phyloP scores from a whole-genome alignment of 495 filamentous ascomycete species.

The Lasiosphaeria hispida region DNA sequence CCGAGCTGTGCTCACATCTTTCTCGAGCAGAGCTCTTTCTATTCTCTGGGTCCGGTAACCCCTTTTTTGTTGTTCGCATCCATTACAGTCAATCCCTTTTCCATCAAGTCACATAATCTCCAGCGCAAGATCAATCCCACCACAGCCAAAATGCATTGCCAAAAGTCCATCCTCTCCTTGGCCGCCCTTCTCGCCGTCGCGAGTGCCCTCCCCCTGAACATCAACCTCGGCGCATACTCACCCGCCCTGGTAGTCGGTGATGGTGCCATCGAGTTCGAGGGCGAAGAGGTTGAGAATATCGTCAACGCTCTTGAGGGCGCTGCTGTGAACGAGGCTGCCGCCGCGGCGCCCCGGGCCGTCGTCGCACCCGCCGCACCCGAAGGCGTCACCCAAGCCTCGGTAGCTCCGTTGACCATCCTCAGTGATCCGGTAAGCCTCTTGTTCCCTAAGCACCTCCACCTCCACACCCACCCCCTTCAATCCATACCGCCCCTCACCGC shows the following conservation, averaged over 20 bases:
- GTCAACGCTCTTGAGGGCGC: conserved; percentile 18
- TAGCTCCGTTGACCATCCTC: conserved; percentile 4
- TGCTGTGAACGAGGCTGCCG: conserved; percentile 4
- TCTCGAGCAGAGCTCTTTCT: not conserved
- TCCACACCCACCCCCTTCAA: not conserved
- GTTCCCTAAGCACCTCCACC: not conserved
- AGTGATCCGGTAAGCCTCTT: conserved; percentile 6
- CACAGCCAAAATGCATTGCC: conserved; percentile 21
- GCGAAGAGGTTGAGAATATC: conserved; percentile 27
- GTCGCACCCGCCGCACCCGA: not conserved
- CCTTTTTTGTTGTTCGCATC: not conserved
- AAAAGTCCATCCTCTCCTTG: conserved; percentile 15
- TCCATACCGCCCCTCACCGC: not conserved
- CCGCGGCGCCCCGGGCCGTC: not conserved
- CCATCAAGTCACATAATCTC: too few species aligned
- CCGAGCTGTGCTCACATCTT: not conserved
- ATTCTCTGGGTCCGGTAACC: not conserved
- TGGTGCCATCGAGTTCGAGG: conserved; percentile 53
- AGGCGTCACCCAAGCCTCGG: not conserved
- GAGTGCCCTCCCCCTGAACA: conserved; percentile 46
- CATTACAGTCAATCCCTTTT: not conserved
- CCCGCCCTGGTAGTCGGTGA: conserved; percentile 59
- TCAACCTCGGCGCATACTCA: conserved; percentile 59
- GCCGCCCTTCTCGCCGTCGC: conserved; percentile 14
- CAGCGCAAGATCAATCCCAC: too few species aligned